Percentiles rank a stretch among this genome's conserved stretches.
Conservation (phyloP, 208 protist species). For the Naegleria gruberi region DNA sequence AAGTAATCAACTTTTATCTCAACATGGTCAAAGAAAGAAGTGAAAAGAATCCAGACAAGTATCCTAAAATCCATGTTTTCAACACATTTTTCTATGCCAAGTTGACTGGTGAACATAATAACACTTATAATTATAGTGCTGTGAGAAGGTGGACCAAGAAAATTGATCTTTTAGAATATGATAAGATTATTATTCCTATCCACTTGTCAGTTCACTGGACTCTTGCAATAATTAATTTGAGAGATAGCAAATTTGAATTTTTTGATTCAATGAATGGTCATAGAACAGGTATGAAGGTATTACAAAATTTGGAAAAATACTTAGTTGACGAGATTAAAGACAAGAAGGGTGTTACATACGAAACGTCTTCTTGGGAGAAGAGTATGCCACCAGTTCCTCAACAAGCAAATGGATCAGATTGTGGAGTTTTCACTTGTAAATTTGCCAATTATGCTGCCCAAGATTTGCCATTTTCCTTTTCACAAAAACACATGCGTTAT, state of each 20-base stretch:
- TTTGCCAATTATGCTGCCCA: not conserved
- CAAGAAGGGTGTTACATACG: not conserved
- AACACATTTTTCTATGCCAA: slow-evolving; percentile 47
- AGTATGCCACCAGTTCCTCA: slow-evolving; percentile 7
- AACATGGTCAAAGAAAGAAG: slow-evolving; percentile 32
- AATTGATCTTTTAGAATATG: slow-evolving; percentile 39
- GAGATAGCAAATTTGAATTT: slow-evolving; percentile 47
- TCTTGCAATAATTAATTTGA: slow-evolving; percentile 47
- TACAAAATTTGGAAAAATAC: slow-evolving; percentile 9
- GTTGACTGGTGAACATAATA: slow-evolving; percentile 22
- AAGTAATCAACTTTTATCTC: slow-evolving; percentile 50
- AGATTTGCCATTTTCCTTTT: not conserved
- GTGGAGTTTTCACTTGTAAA: slow-evolving; percentile 23
- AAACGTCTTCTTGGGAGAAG: not conserved
- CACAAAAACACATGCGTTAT: slow-evolving; percentile 20
- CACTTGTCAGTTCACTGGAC: slow-evolving; percentile 50
- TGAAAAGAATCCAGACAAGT: not conserved
- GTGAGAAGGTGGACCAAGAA: slow-evolving; percentile 41
- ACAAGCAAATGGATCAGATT: slow-evolving; percentile 20
- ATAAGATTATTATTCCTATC: slow-evolving; percentile 49
- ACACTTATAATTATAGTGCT: slow-evolving; percentile 33
- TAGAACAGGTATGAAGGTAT: not conserved
- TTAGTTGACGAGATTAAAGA: slow-evolving; percentile 8
- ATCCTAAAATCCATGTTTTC: slow-evolving; percentile 39
- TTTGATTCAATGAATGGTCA: slow-evolving; percentile 40